Conservation (phyloP, 345 rosid genomes). For the Kandelia obovata region DNA sequence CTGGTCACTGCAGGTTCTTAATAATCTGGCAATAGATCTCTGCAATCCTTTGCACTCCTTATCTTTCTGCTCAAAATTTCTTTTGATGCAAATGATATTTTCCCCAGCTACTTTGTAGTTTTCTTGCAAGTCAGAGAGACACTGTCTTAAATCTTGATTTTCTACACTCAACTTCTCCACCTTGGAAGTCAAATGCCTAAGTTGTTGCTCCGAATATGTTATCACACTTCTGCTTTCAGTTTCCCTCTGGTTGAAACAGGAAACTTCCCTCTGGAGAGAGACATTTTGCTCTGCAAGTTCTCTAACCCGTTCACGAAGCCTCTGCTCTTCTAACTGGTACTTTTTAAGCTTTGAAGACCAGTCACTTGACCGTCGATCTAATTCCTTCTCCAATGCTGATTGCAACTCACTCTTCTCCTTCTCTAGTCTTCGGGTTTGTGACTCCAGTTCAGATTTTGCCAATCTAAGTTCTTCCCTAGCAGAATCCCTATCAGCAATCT, state of each 20-base stretch:
- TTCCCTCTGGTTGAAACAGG: slow-evolving; percentile 66
- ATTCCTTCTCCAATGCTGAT: slow-evolving; percentile 79
- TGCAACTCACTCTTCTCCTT: slow-evolving; percentile 80
- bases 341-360: slow-evolving; percentile 88
- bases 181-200: slow-evolving; percentile 49
- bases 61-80: slow-evolving; percentile 79
- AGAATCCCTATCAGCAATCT: slow-evolving; percentile 60
- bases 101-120: slow-evolving; percentile 49
- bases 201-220: slow-evolving; percentile 53
- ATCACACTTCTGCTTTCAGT: slow-evolving; percentile 56
- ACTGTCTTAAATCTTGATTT: slow-evolving; percentile 49
- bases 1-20: slow-evolving; percentile 77
- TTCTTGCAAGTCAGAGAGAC: slow-evolving; percentile 51
- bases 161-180: slow-evolving; percentile 49
- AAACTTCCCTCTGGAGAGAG: slow-evolving; percentile 79
- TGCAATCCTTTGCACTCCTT: slow-evolving; percentile 88
- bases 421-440: slow-evolving; percentile 53
- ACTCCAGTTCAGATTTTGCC: slow-evolving; percentile 55
- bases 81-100: slow-evolving; percentile 47
- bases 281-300: slow-evolving; percentile 98
- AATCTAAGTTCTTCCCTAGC: slow-evolving; percentile 56
- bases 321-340: slow-evolving; percentile 76
- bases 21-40: slow-evolving; percentile 59
- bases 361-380: slow-evolving; percentile 91
- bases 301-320: slow-evolving; percentile 87